Conservation (phyloP, 768 basidiomycete genomes). For the Lactifluus subvellereus region DNA sequence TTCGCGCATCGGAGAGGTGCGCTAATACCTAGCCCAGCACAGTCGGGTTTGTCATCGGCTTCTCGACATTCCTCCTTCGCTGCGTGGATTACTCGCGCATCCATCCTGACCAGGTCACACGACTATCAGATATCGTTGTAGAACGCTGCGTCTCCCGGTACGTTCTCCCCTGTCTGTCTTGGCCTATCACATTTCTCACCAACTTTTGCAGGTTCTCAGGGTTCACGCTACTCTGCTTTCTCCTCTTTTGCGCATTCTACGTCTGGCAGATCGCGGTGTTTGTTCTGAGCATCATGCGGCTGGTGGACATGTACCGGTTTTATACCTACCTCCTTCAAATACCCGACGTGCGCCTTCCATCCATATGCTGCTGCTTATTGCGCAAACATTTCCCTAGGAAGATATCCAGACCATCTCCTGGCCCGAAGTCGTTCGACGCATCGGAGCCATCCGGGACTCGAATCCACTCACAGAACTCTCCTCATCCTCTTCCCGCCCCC, state of each 20-base stretch:
- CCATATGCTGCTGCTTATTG: slow-evolving; percentile 17
- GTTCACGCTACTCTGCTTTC: slow-evolving; percentile 74
- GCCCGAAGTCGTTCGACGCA: slow-evolving; percentile 89
- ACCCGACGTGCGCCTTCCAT: slow-evolving; percentile 65
- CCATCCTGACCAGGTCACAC: slow-evolving; percentile 56
- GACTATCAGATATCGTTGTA: slow-evolving; percentile 77
- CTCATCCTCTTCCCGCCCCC: slow-evolving; percentile 46
- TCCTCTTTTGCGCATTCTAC: slow-evolving; percentile 84
- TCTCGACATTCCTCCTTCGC: slow-evolving; percentile 92
- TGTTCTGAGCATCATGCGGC: slow-evolving; percentile 62
- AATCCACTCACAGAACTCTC: slow-evolving; percentile 90
- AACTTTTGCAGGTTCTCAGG: slow-evolving; percentile 62
- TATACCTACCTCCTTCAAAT: slow-evolving; percentile 91
- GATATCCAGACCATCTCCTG: slow-evolving; percentile 98
- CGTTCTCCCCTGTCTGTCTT: slow-evolving; percentile 26
- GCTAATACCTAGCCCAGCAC: slow-evolving; percentile 54
- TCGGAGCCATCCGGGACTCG: slow-evolving; percentile 83
- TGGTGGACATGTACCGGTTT: slow-evolving; percentile 93
- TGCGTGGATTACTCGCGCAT: slow-evolving; percentile 91
- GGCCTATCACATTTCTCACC: slow-evolving; percentile 4
- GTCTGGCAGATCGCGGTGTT: slow-evolving; percentile 83
- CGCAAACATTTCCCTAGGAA: slow-evolving; percentile 45
- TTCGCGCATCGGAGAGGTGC: slow-evolving; percentile 23
- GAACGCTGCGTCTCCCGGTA: slow-evolving; percentile 80
- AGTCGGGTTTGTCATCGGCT: slow-evolving; percentile 95